Evolutionary conservation across 495 filamentous ascomycete species (phyloP).

Genomic region (Pyrenula massariospora): DNA sequence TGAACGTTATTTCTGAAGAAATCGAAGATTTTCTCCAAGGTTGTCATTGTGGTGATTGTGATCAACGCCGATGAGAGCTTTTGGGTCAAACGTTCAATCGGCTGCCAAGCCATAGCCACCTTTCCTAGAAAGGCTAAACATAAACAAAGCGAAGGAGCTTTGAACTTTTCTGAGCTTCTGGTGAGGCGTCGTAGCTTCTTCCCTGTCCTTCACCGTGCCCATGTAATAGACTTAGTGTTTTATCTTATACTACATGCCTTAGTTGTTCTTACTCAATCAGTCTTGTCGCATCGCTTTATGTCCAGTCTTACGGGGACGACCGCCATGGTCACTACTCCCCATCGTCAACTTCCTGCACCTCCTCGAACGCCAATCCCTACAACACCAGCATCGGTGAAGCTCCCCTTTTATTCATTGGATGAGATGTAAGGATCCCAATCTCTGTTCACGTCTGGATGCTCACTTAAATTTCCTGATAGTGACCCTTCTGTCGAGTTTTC

Average conservation of each 20-base stretch:
- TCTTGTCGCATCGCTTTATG: background rate
- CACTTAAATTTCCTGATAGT: background rate
- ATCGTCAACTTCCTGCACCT: background rate
- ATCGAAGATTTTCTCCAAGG: too few relatives aligned
- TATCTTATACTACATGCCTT: background rate
- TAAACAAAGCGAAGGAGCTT: background rate
- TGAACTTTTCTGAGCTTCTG: background rate
- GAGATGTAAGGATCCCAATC: background rate
- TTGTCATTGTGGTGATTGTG: too few relatives aligned
- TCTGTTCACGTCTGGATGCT: background rate
- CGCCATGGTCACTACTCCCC: background rate
- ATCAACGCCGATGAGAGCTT: too few relatives aligned
- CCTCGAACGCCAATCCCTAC: background rate
- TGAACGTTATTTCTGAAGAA: too few relatives aligned
- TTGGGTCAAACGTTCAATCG: too few relatives aligned
- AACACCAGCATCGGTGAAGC: background rate
- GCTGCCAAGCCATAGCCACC: too few relatives aligned
- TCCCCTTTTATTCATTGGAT: background rate
- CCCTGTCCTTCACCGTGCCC: background rate
- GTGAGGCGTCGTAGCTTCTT: background rate
- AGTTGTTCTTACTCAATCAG: background rate
- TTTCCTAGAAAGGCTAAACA: background rate
- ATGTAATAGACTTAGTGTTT: background rate
- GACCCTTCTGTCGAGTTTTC: background rate
- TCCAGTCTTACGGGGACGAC: background rate